Percentiles rank a stretch among this genome's conserved stretches.
These are phyloP conservation scores for Exophiala oligosperma DNA, from an alignment of 2,329 filamentous ascomycete species.

Conservation along the genomic window DNA sequence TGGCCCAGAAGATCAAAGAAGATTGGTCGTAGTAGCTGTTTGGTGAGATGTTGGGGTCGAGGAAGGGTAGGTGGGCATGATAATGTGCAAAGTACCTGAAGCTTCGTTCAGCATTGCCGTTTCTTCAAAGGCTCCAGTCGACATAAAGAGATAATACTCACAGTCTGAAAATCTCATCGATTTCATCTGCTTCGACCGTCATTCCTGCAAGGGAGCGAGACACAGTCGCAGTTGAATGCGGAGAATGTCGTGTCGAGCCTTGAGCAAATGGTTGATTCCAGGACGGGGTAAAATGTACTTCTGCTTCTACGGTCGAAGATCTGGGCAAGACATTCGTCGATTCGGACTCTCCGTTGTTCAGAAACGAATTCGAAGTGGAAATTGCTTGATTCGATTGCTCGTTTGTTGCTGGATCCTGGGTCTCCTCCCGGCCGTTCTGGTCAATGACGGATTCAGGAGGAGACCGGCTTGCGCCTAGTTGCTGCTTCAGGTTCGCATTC, in stretches of 20 bases:
- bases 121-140: neutral
- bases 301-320: neutral
- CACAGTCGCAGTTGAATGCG: neutral
- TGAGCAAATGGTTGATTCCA: neutral
- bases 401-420: conserved; percentile 16
- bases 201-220: conserved; percentile 34
- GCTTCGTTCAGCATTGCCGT: neutral
- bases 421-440: conserved; percentile 22
- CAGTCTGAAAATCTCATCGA: conserved; percentile 40
- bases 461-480: conserved; percentile 13
- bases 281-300: conserved; percentile 18
- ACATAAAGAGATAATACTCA: conserved; percentile 17
- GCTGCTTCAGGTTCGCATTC: conserved; percentile 3
- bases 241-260: neutral
- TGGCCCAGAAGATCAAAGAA: conserved; percentile 80
- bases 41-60: conserved; percentile 56
- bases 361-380: conserved; percentile 7
- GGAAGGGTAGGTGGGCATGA: conserved; percentile 37
- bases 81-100: conserved; percentile 39
- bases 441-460: conserved; percentile 14
- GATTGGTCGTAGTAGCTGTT: conserved; percentile 76
- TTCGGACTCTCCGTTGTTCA: neutral
- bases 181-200: conserved; percentile 33
- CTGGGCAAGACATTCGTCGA: neutral
- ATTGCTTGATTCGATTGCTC: neutral